phyloP scores from a whole-genome alignment of 164 flowering plant genomes.

The Kingdonia uniflora region DNA sequence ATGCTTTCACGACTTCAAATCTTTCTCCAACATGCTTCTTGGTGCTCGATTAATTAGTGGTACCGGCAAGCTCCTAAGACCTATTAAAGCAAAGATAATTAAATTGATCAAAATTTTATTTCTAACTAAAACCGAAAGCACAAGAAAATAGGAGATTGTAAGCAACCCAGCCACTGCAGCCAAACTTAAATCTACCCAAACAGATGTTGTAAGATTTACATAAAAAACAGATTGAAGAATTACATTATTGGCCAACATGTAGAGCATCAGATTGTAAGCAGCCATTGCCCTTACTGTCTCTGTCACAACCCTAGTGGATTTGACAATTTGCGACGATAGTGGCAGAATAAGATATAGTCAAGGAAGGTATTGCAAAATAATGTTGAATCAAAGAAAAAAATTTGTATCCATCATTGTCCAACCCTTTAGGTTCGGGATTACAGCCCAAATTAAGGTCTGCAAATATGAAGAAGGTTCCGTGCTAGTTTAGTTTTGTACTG shows the following conservation, averaged over 20 bases:
- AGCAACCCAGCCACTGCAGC: too few relatives aligned
- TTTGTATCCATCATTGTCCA: neutral
- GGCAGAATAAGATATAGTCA: neutral
- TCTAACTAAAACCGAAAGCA: too few relatives aligned
- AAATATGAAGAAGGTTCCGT: too few relatives aligned
- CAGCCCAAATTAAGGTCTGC: neutral
- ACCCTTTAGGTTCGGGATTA: neutral
- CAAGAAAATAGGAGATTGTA: too few relatives aligned
- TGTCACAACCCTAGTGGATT: neutral
- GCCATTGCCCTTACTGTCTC: slow-evolving; percentile 3
- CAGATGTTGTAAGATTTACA: neutral
- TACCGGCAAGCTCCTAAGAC: neutral
- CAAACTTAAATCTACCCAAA: too few relatives aligned
- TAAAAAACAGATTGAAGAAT: neutral
- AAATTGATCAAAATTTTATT: too few relatives aligned
- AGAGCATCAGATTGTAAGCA: slow-evolving; percentile 3
- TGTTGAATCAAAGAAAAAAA: neutral
- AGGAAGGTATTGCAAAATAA: neutral
- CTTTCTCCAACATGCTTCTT: slow-evolving; percentile 3
- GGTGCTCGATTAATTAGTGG: neutral
- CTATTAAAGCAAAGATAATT: neutral
- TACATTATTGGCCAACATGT: slow-evolving; percentile 1
- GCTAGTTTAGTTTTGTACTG: too few relatives aligned
- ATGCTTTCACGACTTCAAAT: slow-evolving; percentile 4
- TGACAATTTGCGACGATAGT: slow-evolving; percentile 1